Percentiles rank a stretch among this genome's conserved stretches.
Conservation (phyloP, 139 green algal genomes). For the Chlamydomonas asymmetrica region DNA sequence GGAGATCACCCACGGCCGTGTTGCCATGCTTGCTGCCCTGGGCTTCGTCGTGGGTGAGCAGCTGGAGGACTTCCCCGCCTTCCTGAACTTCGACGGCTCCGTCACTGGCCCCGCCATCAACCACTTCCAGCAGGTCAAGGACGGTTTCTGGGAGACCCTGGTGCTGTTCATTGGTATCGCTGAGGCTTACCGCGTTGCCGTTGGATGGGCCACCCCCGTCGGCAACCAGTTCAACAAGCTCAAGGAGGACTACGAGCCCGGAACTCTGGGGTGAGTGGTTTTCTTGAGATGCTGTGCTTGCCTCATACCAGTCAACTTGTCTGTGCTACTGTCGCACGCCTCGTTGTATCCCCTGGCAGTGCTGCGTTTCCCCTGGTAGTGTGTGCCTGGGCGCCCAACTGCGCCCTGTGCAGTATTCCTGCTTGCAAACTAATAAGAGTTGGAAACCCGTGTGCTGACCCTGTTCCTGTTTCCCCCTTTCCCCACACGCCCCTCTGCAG, state of each 20-base stretch:
- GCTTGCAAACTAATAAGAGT: too few species aligned
- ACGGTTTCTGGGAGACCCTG: constrained; percentile 54
- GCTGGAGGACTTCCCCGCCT: constrained; percentile 42
- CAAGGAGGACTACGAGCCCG: constrained; percentile 65
- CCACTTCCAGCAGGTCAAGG: constrained; percentile 70
- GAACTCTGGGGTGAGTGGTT: constrained; percentile 47
- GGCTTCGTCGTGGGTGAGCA: constrained; percentile 67
- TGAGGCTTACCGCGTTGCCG: constrained; percentile 67
- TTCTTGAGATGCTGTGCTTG: not conserved
- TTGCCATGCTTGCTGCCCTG: constrained; percentile 67
- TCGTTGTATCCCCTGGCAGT: too few species aligned
- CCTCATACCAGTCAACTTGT: too few species aligned
- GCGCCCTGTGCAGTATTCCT: too few species aligned
- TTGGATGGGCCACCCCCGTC: constrained; percentile 65
- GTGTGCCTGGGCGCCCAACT: too few species aligned
- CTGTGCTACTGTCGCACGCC: too few species aligned
- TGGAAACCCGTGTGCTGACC: not conserved
- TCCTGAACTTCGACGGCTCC: constrained; percentile 52
- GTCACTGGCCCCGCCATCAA: constrained; percentile 15
- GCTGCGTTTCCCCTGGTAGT: too few species aligned
- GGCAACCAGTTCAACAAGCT: constrained; percentile 45
- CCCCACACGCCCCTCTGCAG: constrained; percentile 7
- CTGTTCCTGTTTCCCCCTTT: not conserved
- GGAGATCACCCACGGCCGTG: constrained; percentile 74
- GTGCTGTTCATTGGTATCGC: constrained; percentile 65